These are phyloP conservation scores for Colletotrichum endophyticum DNA, from an alignment of 2,329 filamentous ascomycete genomes.

Conservation along the genomic window DNA sequence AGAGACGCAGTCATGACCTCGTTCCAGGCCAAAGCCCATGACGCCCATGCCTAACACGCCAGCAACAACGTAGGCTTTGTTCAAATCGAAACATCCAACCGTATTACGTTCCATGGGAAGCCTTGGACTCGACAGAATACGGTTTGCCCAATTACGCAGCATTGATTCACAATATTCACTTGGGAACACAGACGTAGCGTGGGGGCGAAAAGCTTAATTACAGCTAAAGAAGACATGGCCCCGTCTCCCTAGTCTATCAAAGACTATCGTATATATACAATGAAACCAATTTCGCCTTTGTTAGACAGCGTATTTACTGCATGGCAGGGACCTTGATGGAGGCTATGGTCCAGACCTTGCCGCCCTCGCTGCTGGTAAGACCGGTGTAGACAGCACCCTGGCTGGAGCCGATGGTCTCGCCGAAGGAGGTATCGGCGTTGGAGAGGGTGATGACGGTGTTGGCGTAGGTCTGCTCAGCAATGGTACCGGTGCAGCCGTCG, in stretches of 20 bases:
- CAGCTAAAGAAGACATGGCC: background rate
- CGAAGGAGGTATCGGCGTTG: constrained; percentile 33
- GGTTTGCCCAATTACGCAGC: background rate
- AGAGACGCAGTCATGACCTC: background rate
- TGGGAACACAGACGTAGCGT: background rate
- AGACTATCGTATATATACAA: background rate
- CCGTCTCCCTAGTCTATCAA: background rate
- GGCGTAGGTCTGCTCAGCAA: constrained; percentile 39
- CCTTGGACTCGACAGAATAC: background rate
- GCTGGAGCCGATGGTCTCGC: constrained; percentile 28
- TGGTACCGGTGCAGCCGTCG: constrained; percentile 39
- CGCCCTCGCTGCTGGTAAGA: constrained; percentile 34
- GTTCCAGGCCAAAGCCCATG: background rate
- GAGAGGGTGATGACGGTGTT: constrained; percentile 43
- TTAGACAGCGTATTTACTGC: background rate
- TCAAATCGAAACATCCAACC: background rate
- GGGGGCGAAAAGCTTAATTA: background rate
- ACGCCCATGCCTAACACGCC: background rate
- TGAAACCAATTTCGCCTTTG: background rate
- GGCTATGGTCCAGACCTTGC: constrained; percentile 40
- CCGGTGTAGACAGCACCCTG: constrained; percentile 37
- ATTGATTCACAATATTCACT: background rate
- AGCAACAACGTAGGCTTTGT: background rate
- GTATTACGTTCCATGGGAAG: background rate
- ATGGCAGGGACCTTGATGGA: constrained; percentile 34